Base-by-base conservation (phyloP, 805 yeast species). In the Spathaspora boniae region DNA sequence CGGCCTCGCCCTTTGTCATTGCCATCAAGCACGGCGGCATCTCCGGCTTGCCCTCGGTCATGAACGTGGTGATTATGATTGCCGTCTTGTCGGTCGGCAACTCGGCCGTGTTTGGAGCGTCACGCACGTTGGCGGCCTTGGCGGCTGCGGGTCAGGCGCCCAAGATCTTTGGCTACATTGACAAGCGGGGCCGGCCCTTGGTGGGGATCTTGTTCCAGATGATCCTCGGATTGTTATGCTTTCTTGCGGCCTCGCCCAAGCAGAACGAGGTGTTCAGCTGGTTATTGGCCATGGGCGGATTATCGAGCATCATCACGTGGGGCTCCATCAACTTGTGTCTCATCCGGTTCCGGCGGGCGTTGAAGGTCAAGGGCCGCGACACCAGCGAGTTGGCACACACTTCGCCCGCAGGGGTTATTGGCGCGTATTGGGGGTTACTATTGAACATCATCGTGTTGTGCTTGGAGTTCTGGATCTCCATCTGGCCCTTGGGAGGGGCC, bases 1-100 rank as follows among this genome's bases (percentile, higher is more conserved):
- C 78, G n/a, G 83, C 86, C 9, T 82, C 89, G 11, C 91, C 93
- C 11, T 83, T 82, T 47, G 91, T 83, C 36, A 76, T 83, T 59
- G 84, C 89, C 20, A 74, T 81, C 36, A 61, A 54, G 24, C 65
- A 70, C 33, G 82, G 81, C 17, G 85, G 86, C 41, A 78, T 80
- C 44, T 60, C 55, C 20, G 87, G 80, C 29, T 58, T 80, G 32
- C 85, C 85, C 17, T 67, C 76, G 21, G 73, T 82, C 24, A 68
- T 82, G 63, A 82, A 82, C 50, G 84, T 74, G 8, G 82, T 82
- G 32, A 79, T 82, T 43, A 60, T 82, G 50, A 62, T 81, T 37
- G 74, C 88, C 7, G 80, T 79, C 16, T 53, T 80, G 31, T 80
- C 86, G n/a, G 87, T 81, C 32, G 86, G 83, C 40, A 81, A 82